Evolutionary conservation across 768 basidiomycete genomes (phyloP).

Genomic region (Gymnopilus dilepis): DNA sequence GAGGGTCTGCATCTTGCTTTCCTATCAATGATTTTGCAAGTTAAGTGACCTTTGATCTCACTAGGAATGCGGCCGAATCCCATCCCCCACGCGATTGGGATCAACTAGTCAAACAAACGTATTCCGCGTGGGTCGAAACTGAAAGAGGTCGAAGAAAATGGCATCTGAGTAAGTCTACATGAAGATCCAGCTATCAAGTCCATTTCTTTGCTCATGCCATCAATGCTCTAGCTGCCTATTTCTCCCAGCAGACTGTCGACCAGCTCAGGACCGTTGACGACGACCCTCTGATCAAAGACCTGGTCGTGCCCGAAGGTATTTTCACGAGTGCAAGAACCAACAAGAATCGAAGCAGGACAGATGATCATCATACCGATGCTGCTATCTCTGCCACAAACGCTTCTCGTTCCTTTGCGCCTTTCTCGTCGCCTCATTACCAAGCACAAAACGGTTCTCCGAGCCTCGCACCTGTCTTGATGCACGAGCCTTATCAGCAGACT

Average conservation of each 20-base stretch:
- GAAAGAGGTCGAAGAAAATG: constrained; percentile 73
- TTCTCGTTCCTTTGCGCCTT: constrained; percentile 46
- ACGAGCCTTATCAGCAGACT: constrained; percentile 43
- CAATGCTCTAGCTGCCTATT: constrained; percentile 71
- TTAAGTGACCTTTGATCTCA: constrained; percentile 19
- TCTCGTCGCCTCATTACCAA: constrained; percentile 39
- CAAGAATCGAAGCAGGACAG: constrained; percentile 52
- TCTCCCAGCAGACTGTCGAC: constrained; percentile 78
- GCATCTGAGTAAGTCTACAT: constrained; percentile 72
- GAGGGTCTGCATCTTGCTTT: constrained; percentile 40
- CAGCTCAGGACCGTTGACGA: constrained; percentile 75
- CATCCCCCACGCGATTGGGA: constrained; percentile 67
- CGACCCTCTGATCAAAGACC: constrained; percentile 58
- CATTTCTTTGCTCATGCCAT: constrained; percentile 4
- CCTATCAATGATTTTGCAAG: constrained; percentile 7
- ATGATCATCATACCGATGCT: constrained; percentile 40
- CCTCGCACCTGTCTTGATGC: constrained; percentile 43
- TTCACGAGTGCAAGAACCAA: constrained; percentile 71
- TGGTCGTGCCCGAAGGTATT: constrained; percentile 68
- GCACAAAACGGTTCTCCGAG: constrained; percentile 29
- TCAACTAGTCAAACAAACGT: constrained; percentile 81
- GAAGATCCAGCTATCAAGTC: too few relatives aligned
- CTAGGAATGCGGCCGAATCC: constrained; percentile 41
- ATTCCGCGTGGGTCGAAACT: constrained; percentile 77
- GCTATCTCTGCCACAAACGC: constrained; percentile 33